A percentile compares a stretch with the other conserved stretches of the same genome.
Conservation (phyloP, 2,329 filamentous ascomycete species). For the Botryotinia globosa region DNA sequence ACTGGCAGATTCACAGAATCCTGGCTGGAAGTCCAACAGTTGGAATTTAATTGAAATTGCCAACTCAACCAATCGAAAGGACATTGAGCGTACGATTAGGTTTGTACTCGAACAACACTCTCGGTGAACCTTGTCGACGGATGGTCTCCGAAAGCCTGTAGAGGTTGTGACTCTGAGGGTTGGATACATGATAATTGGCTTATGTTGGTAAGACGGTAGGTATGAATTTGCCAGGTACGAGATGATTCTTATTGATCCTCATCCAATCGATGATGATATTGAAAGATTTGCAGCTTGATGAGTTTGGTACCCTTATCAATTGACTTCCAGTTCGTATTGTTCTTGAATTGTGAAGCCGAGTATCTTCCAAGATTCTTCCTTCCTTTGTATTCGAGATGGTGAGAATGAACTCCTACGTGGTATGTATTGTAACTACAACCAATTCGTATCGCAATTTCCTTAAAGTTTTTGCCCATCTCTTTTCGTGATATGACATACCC, state of each 20-base stretch:
- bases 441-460: conserved; percentile 12
- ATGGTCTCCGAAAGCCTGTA: conserved; percentile 15
- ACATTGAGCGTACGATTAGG: background rate
- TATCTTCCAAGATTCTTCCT: conserved; percentile 4
- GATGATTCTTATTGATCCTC: background rate
- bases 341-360: background rate
- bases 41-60: background rate
- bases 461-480: background rate
- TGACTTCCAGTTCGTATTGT: background rate
- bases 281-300: background rate
- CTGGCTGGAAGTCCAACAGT: background rate
- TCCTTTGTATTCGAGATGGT: background rate
- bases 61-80: background rate
- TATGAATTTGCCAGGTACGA: background rate
- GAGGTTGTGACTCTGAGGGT: conserved; percentile 4
- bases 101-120: background rate
- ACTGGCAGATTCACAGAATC: background rate
- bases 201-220: conserved; percentile 1
- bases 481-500: background rate
- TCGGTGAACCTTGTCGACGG: conserved; percentile 4
- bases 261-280: background rate
- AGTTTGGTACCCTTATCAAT: background rate
- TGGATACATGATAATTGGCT: background rate
- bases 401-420: background rate
- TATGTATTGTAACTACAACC: background rate